Evolutionary conservation across 345 rosid species (phyloP).

Genomic region (Citrus maxima): DNA sequence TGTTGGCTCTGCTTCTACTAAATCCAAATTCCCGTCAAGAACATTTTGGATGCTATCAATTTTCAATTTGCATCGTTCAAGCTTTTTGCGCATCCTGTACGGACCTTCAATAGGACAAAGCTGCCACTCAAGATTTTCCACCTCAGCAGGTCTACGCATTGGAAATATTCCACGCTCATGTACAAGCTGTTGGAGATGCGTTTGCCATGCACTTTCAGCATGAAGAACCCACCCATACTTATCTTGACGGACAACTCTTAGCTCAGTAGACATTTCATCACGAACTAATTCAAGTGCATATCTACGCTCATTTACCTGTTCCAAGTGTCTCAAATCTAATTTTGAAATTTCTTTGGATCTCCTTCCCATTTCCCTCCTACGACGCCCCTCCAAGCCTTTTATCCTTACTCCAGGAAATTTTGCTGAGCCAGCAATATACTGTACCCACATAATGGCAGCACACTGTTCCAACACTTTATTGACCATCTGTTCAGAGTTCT

Average conservation of each 20-base stretch:
- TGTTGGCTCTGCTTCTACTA: slow-evolving; percentile 59
- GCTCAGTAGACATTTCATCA: slow-evolving; percentile 96
- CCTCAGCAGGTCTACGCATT: slow-evolving; percentile 50
- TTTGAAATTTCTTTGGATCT: slow-evolving; percentile 77
- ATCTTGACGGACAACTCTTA: slow-evolving; percentile 98
- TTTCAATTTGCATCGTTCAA: slow-evolving; percentile 79
- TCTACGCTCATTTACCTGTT: slow-evolving; percentile 92
- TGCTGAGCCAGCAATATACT: slow-evolving; percentile 85
- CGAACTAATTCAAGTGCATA: slow-evolving; percentile 92
- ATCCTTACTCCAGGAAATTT: slow-evolving; percentile 97
- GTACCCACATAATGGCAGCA: slow-evolving; percentile 97
- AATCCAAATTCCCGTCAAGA: slow-evolving; percentile 71
- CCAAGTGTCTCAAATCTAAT: slow-evolving; percentile 87
- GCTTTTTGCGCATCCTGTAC: slow-evolving; percentile 99
- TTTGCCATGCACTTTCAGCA: slow-evolving; percentile 99
- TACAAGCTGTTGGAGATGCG: slow-evolving; percentile 91
- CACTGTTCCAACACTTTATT: slow-evolving; percentile 91
- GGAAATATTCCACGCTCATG: slow-evolving; percentile 98
- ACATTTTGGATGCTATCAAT: slow-evolving; percentile 81
- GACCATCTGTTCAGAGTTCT: slow-evolving; percentile 67
- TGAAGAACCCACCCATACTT: slow-evolving; percentile 99
- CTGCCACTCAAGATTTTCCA: slow-evolving; percentile 91
- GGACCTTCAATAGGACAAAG: slow-evolving; percentile 99
- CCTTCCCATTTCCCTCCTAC: slow-evolving; percentile 91
- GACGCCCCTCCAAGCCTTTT: slow-evolving; percentile 89